Percentiles rank a stretch among this genome's conserved stretches.
These are phyloP conservation scores for Ilex aquifolium DNA, from an alignment of 257 asterid genomes.

Conservation along the genomic window DNA sequence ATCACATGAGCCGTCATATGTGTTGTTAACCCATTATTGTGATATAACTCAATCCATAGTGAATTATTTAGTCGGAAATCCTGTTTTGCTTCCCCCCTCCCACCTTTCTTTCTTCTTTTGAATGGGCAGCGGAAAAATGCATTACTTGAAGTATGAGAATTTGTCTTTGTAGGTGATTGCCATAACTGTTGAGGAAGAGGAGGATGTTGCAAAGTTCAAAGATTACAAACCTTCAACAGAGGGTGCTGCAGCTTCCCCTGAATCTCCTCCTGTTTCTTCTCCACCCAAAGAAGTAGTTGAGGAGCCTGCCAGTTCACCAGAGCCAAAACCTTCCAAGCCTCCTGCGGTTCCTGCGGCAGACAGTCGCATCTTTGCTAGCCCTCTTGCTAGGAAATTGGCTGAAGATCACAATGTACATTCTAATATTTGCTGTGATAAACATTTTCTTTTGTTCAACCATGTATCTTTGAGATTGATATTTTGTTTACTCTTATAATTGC, in stretches of 20 bases:
- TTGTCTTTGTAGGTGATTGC: slow-evolving; percentile 54
- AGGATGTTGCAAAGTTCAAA: slow-evolving; percentile 61
- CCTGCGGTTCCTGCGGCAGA: slow-evolving; percentile 46
- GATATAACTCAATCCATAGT: too few relatives aligned
- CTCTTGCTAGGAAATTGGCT: slow-evolving; percentile 82
- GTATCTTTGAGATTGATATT: neutral
- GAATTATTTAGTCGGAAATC: too few relatives aligned
- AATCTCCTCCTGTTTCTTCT: slow-evolving; percentile 55
- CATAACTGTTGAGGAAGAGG: slow-evolving; percentile 92
- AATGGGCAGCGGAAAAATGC: too few relatives aligned
- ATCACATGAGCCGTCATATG: too few relatives aligned
- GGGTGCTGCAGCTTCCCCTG: slow-evolving; percentile 47
- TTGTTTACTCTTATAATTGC: neutral
- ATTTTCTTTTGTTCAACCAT: neutral
- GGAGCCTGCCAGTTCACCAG: slow-evolving; percentile 50
- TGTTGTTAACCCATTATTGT: too few relatives aligned
- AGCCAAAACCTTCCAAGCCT: slow-evolving; percentile 56
- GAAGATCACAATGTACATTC: slow-evolving; percentile 68
- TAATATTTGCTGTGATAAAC: neutral
- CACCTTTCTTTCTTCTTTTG: too few relatives aligned
- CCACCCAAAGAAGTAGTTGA: slow-evolving; percentile 59
- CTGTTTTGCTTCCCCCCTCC: too few relatives aligned
- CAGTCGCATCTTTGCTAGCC: slow-evolving; percentile 89
- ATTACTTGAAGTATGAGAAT: neutral
- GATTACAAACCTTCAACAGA: slow-evolving; percentile 66